Base-by-base conservation (phyloP, 176 grass and related monocot species). In the Musa acuminata region DNA sequence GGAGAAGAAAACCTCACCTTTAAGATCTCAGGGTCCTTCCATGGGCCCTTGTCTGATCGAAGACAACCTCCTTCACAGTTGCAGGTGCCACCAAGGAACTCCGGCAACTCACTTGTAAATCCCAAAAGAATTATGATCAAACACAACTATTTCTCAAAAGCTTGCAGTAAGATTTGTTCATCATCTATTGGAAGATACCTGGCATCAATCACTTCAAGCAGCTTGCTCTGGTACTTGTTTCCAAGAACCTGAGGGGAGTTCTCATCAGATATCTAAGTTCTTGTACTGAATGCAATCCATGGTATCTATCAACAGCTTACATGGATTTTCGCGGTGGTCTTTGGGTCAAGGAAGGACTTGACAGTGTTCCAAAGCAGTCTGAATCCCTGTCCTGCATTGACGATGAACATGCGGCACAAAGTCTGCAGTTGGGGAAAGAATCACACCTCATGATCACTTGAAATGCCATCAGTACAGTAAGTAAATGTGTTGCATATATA, bases 251-350 rank as follows among this genome's bases (percentile, higher is more conserved):
- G 78, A 55, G 76, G 43, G 59, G 48, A 88, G 62, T 8, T 62
- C 48, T 57, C 27, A 74, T 53, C 64, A 80, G 22, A 48, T 84
- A 62, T 72, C 8, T 20, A 75, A 35, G 62, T 62, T 62, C 51
- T 64, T 26, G 5, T 82, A 19, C 67, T 11, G 10, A 52, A 48
- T 11, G 3, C 26, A 4, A 23, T 25, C 11, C 19, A 25, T 26
- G 49, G 24, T 23, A 51, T 11, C 51, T 53, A 60, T 6, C 29
- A 12, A 65, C 10, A 27, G 51, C 55, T 69, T 80, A 89, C 95
- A 73, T 98, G 84, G 63, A 98, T 98, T 81, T 98, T 98, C n/a
- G 95, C 95, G 0, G 95, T 93, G 75, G 95, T 98, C 80, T 98
- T 98, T 21, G 95, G 95, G 80, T 98, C 95, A 73, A 98, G 95